Evolutionary conservation across 2,329 filamentous ascomycete species (phyloP), one percentile per base, ranked within the genome.

Genomic region (Diplodia intermedia): DNA sequence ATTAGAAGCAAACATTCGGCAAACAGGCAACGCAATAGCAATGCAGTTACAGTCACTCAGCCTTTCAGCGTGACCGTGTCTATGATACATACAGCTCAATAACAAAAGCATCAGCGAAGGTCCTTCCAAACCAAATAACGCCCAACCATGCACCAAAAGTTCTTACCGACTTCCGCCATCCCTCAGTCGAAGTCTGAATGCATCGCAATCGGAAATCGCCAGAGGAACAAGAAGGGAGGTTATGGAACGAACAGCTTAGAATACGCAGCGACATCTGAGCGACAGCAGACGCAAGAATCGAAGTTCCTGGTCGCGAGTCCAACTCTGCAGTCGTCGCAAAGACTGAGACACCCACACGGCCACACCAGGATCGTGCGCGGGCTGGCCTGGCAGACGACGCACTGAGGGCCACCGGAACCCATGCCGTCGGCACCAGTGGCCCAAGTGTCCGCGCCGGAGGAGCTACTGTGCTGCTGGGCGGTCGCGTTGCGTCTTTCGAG

Each of bases 271-370:
- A 98, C 93, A 73, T 95, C 91, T 68, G 92, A 88, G 62, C 95
- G 87, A 78, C 95, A 98, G 75, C 94, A 98, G 49, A 98, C 94
- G 77, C 95, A 99, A 76, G 92, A 96, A 71, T 94, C 92, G 77
- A 97, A 98, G 78, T 98, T 98, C 78, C 97, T 96, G 89, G 97
- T 94, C 3, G 95, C 95, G 70, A 98, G 84, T 53, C 92, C 94
- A 43, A 98, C 91, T 38, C 95, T 86, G 77, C 95, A 98, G 72
- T 98, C 95, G 78, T 99, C 95, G 77, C 95, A 98, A 14, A 98
- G 85, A 72, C 92, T 94, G 68, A 99, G 85, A 77, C 95, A 99
- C 2, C 95, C 91, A 77, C 95, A 99, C 0, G 95, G 95, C 95
- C 95, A 98, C 1, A 97, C 90, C 66, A 99, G 91, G 69, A 98